Evolutionary conservation across 1,284 basidiomycete genomes (phyloP).

Genomic region (Leccinum solheimii): DNA sequence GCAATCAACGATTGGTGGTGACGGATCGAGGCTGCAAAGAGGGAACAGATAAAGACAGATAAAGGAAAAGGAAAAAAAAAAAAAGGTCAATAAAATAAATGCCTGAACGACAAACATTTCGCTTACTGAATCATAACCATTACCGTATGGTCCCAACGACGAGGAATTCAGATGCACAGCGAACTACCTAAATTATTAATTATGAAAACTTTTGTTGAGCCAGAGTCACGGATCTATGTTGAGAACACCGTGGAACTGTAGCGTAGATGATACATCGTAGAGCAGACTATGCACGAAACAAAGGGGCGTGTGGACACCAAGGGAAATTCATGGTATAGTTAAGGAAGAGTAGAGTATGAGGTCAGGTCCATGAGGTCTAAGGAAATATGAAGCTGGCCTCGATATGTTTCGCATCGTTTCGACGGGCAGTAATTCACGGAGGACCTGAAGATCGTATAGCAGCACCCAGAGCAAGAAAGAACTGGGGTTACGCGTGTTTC

Average conservation of each 20-base stretch:
- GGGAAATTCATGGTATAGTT: constrained; percentile 31
- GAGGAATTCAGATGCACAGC: constrained; percentile 22
- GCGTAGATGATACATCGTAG: constrained; percentile 32
- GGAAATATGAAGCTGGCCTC: constrained; percentile 19
- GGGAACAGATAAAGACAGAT: neutral
- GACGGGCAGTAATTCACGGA: constrained; percentile 11
- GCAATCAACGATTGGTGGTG: neutral
- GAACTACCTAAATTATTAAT: constrained; percentile 32
- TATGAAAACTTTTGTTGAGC: constrained; percentile 16
- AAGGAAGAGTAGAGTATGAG: constrained; percentile 30
- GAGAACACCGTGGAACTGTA: constrained; percentile 16
- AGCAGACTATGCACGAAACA: constrained; percentile 32
- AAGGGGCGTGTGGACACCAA: constrained; percentile 14
- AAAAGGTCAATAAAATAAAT: constrained; percentile 22
- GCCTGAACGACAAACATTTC: constrained; percentile 10
- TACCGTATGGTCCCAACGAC: constrained; percentile 1
- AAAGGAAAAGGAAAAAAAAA: neutral
- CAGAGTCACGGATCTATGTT: constrained; percentile 33
- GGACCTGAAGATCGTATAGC: constrained; percentile 14
- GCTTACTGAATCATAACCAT: constrained; percentile 26
- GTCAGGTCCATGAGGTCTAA: constrained; percentile 27
- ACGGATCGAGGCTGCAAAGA: constrained; percentile 11
- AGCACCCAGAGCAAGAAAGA: constrained; percentile 6
- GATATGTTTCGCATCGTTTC: constrained; percentile 14
- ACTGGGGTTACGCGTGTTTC: constrained; percentile 12